These are phyloP conservation scores for Aspergillus eucalypticola DNA, from an alignment of 2,329 filamentous ascomycete genomes.

Conservation along the genomic window DNA sequence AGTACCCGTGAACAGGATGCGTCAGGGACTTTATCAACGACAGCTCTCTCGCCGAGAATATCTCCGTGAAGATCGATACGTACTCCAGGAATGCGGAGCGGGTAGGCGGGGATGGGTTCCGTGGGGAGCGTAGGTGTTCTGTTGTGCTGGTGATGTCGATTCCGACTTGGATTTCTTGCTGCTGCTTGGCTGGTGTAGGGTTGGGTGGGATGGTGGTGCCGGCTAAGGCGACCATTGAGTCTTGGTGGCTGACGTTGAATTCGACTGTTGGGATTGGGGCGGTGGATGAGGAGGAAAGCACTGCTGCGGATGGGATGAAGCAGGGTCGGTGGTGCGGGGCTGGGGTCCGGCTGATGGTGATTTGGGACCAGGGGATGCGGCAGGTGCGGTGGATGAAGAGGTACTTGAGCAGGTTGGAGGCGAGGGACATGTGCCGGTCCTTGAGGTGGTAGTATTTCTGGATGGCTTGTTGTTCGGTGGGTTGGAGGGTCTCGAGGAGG, in stretches of 20 bases:
- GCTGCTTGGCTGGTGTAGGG: slow-evolving; percentile 12
- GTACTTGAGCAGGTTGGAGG: slow-evolving; percentile 63
- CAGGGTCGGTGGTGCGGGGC: slow-evolving; percentile 53
- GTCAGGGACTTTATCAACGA: slow-evolving; percentile 55
- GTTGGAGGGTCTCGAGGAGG: slow-evolving; percentile 42
- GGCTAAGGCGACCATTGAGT: slow-evolving; percentile 61
- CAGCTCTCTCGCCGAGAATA: slow-evolving; percentile 59
- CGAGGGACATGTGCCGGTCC: slow-evolving; percentile 63
- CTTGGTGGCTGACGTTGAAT: slow-evolving; percentile 68
- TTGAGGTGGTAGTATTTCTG: slow-evolving; percentile 53
- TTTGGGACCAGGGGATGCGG: slow-evolving; percentile 58
- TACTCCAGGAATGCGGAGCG: slow-evolving; percentile 56
- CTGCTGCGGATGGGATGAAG: slow-evolving; percentile 45
- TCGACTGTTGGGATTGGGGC: slow-evolving; percentile 46
- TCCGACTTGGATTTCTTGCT: slow-evolving; percentile 47
- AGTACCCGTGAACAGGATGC: neutral
- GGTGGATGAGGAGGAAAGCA: slow-evolving; percentile 12
- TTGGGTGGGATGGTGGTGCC: slow-evolving; percentile 42
- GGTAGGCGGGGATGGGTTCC: slow-evolving; percentile 49
- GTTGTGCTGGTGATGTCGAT: slow-evolving; percentile 65
- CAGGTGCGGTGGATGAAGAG: slow-evolving; percentile 58
- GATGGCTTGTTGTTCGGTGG: slow-evolving; percentile 53
- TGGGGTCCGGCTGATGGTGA: slow-evolving; percentile 55
- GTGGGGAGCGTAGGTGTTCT: slow-evolving; percentile 51
- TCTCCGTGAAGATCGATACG: slow-evolving; percentile 60